Percentiles rank a stretch among this genome's conserved stretches.
Evolutionary conservation across 2,329 filamentous ascomycete genomes (phyloP).

Genomic region (Pseudocercospora ulei): DNA sequence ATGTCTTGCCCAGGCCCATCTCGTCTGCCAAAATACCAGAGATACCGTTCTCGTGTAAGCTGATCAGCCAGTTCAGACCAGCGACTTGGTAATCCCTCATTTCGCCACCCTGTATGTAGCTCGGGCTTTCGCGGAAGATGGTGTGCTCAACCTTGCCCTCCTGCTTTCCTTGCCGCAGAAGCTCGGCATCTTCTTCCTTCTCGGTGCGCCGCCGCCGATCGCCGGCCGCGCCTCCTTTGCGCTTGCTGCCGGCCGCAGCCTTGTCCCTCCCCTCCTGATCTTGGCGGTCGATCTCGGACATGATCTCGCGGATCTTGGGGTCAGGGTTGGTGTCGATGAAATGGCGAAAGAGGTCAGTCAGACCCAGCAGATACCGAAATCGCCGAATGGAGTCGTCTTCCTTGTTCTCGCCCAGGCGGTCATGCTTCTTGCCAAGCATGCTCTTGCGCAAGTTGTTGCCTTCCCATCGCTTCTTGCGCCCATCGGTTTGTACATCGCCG

Average conservation of each 20-base stretch:
- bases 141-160: slow-evolving; percentile 70
- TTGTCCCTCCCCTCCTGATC: slow-evolving; percentile 58
- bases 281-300: slow-evolving; percentile 87
- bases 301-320: slow-evolving; percentile 85
- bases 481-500: slow-evolving; percentile 63
- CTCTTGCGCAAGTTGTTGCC: slow-evolving; percentile 82
- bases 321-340: slow-evolving; percentile 98
- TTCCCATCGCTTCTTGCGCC: slow-evolving; percentile 74
- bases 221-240: slow-evolving; percentile 73
- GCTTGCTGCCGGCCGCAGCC: slow-evolving; percentile 61
- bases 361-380: slow-evolving; percentile 86
- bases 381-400: slow-evolving; percentile 91
- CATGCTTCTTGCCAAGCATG: slow-evolving; percentile 91
- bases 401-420: slow-evolving; percentile 84
- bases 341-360: slow-evolving; percentile 95
- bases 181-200: slow-evolving; percentile 92
- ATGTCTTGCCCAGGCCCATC: slow-evolving; percentile 95
- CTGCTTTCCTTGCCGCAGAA: slow-evolving; percentile 73
- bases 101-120: slow-evolving; percentile 69
- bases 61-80: slow-evolving; percentile 95
- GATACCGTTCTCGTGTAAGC: slow-evolving; percentile 95
- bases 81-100: slow-evolving; percentile 97
- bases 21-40: slow-evolving; percentile 96
- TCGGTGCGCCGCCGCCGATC: slow-evolving; percentile 81
- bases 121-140: slow-evolving; percentile 84